Evolutionary conservation across 768 basidiomycete genomes (phyloP).

Genomic region (Pisolithus albus): DNA sequence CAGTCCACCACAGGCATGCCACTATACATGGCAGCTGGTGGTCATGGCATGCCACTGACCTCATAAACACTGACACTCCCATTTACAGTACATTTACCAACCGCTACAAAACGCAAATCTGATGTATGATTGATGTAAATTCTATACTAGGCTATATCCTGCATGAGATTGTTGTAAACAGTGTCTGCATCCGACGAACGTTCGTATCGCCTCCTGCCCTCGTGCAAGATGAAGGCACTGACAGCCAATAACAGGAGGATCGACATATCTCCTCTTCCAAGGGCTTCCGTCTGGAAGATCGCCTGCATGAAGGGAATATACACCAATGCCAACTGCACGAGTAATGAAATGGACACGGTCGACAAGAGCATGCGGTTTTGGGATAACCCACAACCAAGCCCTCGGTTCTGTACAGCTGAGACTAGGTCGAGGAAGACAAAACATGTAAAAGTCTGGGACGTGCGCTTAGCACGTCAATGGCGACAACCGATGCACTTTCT

Average conservation of each 20-base stretch:
- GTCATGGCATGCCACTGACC: too few species aligned
- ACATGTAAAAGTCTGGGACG: slow-evolving; percentile 80
- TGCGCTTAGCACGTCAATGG: background rate
- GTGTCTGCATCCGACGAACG: slow-evolving; percentile 43
- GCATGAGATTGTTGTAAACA: slow-evolving; percentile 40
- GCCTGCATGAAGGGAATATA: slow-evolving; percentile 89
- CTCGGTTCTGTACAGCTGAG: slow-evolving; percentile 91
- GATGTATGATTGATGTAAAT: too few species aligned
- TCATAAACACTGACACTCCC: too few species aligned
- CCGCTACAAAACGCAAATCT: too few species aligned
- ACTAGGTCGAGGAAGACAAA: slow-evolving; percentile 97
- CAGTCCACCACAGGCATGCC: too few species aligned
- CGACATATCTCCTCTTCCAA: slow-evolving; percentile 59
- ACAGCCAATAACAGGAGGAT: slow-evolving; percentile 63
- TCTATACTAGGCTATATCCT: slow-evolving; percentile 29
- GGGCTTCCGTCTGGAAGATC: slow-evolving; percentile 88
- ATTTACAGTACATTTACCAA: too few species aligned
- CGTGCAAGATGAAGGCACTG: slow-evolving; percentile 65
- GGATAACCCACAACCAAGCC: slow-evolving; percentile 73
- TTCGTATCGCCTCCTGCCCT: slow-evolving; percentile 77
- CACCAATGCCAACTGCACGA: slow-evolving; percentile 78
- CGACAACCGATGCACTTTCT: slow-evolving; percentile 20
- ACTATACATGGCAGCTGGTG: too few species aligned
- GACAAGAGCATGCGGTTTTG: slow-evolving; percentile 87
- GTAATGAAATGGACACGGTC: slow-evolving; percentile 81